phyloP scores from a whole-genome alignment of 495 filamentous ascomycete species.

The Penicillium simplicissimum region DNA sequence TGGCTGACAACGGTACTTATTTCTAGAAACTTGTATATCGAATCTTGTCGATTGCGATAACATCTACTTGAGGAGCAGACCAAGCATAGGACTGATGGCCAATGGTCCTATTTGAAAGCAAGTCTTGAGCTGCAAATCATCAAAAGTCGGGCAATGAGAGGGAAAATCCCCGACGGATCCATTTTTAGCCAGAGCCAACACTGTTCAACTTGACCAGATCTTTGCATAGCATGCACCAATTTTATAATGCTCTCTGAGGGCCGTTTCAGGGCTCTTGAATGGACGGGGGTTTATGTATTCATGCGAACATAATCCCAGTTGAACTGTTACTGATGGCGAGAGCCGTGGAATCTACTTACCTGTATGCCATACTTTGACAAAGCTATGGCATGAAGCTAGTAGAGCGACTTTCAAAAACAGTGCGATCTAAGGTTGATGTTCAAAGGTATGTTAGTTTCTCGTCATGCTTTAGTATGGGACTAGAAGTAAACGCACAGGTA shows the following conservation, averaged over 20 bases:
- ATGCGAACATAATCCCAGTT: no score
- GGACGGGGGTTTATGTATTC: no score
- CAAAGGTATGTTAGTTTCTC: no score
- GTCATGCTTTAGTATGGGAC: no score
- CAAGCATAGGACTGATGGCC: conserved; percentile 2
- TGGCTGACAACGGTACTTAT: not conserved
- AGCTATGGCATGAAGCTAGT: no score
- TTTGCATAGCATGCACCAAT: not conserved
- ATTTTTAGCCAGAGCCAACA: not conserved
- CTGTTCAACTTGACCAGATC: not conserved
- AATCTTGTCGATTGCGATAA: conserved; percentile 9
- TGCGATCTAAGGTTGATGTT: no score
- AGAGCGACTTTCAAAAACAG: no score
- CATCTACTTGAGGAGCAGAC: conserved; percentile 14
- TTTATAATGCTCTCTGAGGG: no score
- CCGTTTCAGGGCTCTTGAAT: no score
- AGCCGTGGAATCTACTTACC: no score
- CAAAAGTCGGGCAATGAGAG: not conserved
- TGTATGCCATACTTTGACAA: no score
- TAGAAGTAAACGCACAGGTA: not conserved
- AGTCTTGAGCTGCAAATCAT: not conserved
- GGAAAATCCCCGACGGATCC: not conserved
- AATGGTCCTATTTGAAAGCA: conserved; percentile 18
- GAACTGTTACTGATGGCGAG: no score
- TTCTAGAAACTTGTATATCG: not conserved